These are phyloP conservation scores for Fusarium sp. DNA, from an alignment of 2,329 filamentous ascomycete genomes.

Conservation along the genomic window DNA sequence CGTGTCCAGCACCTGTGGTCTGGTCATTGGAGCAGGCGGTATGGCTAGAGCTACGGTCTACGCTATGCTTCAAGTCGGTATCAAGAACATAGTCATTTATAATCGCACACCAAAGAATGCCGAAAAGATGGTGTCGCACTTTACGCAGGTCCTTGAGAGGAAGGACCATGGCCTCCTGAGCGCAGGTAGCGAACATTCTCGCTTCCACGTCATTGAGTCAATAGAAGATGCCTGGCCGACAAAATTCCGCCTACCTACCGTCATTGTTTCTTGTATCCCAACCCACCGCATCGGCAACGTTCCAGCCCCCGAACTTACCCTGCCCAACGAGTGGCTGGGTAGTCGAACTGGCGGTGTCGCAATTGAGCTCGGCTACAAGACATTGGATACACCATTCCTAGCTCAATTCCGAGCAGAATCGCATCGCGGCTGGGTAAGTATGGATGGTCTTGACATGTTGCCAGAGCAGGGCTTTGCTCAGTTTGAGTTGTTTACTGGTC, in stretches of 20 bases:
- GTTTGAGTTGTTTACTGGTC: slow-evolving; percentile 83
- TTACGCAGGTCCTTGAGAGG: slow-evolving; percentile 66
- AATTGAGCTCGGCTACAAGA: slow-evolving; percentile 80
- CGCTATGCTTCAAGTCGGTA: slow-evolving; percentile 80
- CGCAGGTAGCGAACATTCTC: slow-evolving; percentile 57
- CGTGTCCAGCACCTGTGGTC: slow-evolving; percentile 64
- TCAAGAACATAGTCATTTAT: slow-evolving; percentile 79
- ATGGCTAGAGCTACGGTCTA: slow-evolving; percentile 85
- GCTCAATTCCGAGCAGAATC: slow-evolving; percentile 72
- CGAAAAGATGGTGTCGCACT: slow-evolving; percentile 74
- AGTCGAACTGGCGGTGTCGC: slow-evolving; percentile 81
- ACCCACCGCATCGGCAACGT: slow-evolving; percentile 73
- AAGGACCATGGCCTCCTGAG: slow-evolving; percentile 58
- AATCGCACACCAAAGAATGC: slow-evolving; percentile 78
- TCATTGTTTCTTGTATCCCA: slow-evolving; percentile 82
- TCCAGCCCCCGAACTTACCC: slow-evolving; percentile 75
- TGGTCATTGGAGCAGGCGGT: slow-evolving; percentile 75
- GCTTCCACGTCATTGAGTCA: slow-evolving; percentile 69
- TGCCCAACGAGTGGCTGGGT: slow-evolving; percentile 76
- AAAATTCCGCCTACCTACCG: slow-evolving; percentile 72
- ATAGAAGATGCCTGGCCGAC: slow-evolving; percentile 73
- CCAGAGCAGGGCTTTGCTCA: slow-evolving; percentile 85
- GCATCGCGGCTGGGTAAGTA: slow-evolving; percentile 75
- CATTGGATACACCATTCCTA: slow-evolving; percentile 76
- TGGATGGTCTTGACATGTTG: slow-evolving; percentile 80